A percentile compares a stretch with the other conserved stretches of the same genome.
These are phyloP conservation scores for Paramecium tetraurelia DNA, from an alignment of 73 alveolate genomes.

Conservation along the genomic window DNA sequence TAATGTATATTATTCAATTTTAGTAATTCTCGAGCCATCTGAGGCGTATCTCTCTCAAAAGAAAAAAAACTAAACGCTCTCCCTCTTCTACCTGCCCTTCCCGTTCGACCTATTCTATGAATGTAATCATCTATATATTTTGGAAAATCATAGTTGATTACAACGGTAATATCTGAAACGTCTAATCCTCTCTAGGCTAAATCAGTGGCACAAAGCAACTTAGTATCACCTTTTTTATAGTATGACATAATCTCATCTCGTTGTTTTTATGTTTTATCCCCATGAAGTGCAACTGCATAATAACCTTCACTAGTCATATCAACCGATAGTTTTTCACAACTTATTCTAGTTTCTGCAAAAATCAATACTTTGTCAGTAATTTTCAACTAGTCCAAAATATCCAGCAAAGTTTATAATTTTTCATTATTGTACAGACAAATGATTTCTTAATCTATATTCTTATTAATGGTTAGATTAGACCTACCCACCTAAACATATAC, in stretches of 20 bases:
- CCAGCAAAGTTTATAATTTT: slow-evolving; percentile 73
- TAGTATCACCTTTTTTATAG: slow-evolving; percentile 67
- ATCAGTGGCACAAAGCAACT: slow-evolving; percentile 92
- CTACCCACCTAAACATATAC: slow-evolving; percentile 71
- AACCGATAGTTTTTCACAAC: slow-evolving; percentile 79
- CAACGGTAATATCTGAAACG: slow-evolving; percentile 81
- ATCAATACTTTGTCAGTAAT: slow-evolving; percentile 72
- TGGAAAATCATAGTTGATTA: slow-evolving; percentile 94
- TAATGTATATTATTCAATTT: not conserved
- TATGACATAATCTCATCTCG: slow-evolving; percentile 72
- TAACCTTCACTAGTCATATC: slow-evolving; percentile 64
- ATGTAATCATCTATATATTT: slow-evolving; percentile 86
- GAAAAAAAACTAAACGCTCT: slow-evolving; percentile 64
- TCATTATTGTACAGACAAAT: slow-evolving; percentile 54
- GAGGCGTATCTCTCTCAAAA: slow-evolving; percentile 40
- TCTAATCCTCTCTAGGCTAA: slow-evolving; percentile 95
- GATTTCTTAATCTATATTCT: not conserved
- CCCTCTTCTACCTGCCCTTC: slow-evolving; percentile 91
- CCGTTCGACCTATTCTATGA: slow-evolving; percentile 96
- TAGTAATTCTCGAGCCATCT: not conserved
- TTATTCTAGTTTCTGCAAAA: slow-evolving; percentile 81
- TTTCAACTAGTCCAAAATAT: slow-evolving; percentile 35
- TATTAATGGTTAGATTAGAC: slow-evolving; percentile 60
- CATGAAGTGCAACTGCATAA: slow-evolving; percentile 82
- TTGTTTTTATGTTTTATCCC: slow-evolving; percentile 81